A percentile compares a stretch with the other conserved stretches of the same genome.
These are phyloP conservation scores for Trametes cingulata DNA, from an alignment of 768 basidiomycete genomes.

Conservation along the genomic window DNA sequence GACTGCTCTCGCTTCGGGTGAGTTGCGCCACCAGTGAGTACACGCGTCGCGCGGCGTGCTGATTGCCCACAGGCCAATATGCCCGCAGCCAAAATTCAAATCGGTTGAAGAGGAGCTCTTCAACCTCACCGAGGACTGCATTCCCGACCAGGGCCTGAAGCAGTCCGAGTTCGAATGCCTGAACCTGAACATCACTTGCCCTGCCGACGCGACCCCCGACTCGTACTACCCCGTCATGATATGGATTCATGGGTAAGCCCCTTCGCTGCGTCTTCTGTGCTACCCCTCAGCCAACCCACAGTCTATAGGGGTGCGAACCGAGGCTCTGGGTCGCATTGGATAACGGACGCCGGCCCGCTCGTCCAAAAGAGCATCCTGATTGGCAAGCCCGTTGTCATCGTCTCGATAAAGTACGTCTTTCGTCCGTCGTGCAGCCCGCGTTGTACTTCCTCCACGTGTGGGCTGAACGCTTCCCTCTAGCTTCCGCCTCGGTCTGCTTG, in stretches of 20 bases:
- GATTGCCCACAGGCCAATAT: slow-evolving; percentile 58
- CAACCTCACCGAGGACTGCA: slow-evolving; percentile 51
- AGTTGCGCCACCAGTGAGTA: slow-evolving; percentile 23
- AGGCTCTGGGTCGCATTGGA: slow-evolving; percentile 76
- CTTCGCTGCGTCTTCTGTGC: not conserved
- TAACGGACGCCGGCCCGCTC: slow-evolving; percentile 72
- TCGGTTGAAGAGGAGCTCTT: slow-evolving; percentile 63
- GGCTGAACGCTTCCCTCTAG: slow-evolving; percentile 37
- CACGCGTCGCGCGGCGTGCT: not conserved
- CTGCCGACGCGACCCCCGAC: slow-evolving; percentile 51
- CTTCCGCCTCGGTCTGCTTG: slow-evolving; percentile 76
- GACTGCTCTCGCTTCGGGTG: slow-evolving; percentile 72
- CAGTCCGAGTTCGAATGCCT: slow-evolving; percentile 81
- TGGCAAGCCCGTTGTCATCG: slow-evolving; percentile 67
- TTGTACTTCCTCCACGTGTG: slow-evolving; percentile 12
- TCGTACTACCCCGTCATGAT: slow-evolving; percentile 76
- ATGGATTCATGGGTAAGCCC: slow-evolving; percentile 80
- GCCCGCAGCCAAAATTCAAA: slow-evolving; percentile 59
- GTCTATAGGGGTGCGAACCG: slow-evolving; percentile 62
- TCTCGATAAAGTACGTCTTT: slow-evolving; percentile 70
- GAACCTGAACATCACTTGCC: slow-evolving; percentile 79
- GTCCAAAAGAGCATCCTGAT: slow-evolving; percentile 65
- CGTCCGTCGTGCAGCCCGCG: slow-evolving; percentile 1
- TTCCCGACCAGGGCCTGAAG: slow-evolving; percentile 54
- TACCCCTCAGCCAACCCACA: slow-evolving; percentile 9